A percentile compares a stretch with the other conserved stretches of the same genome.
These are phyloP conservation scores for Colletotrichum sojae DNA, from an alignment of 2,329 filamentous ascomycete genomes.

Conservation along the genomic window DNA sequence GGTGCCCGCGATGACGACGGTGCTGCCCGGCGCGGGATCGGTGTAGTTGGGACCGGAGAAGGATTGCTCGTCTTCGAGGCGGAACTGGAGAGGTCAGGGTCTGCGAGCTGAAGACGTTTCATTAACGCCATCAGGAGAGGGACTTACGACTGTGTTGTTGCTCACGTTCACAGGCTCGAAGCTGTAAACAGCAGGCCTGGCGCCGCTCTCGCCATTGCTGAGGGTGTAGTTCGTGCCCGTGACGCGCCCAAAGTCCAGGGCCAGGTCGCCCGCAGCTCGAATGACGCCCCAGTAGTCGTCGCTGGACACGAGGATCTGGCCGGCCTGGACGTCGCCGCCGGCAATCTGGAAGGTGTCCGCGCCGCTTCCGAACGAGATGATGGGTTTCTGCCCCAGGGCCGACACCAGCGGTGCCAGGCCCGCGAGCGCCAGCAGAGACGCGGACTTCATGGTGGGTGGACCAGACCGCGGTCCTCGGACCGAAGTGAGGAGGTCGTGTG, in stretches of 20 bases:
- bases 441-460: constrained; percentile 33
- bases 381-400: constrained; percentile 65
- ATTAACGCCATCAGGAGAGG: background rate
- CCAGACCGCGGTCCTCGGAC: background rate
- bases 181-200: constrained; percentile 55
- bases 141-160: constrained; percentile 63
- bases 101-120: too few relatives aligned
- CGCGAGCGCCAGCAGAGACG: constrained; percentile 41
- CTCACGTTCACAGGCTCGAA: constrained; percentile 60
- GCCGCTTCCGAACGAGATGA: constrained; percentile 56
- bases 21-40: constrained; percentile 58
- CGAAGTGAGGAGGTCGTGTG: background rate
- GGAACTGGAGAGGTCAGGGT: constrained; percentile 52
- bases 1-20: constrained; percentile 77
- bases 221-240: constrained; percentile 75
- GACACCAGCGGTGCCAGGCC: constrained; percentile 44
- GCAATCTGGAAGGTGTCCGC: constrained; percentile 50
- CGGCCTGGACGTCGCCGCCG: constrained; percentile 52
- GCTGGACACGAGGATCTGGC: constrained; percentile 68
- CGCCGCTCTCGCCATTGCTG: constrained; percentile 60
- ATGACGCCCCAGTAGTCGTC: constrained; percentile 79
- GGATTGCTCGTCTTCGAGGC: constrained; percentile 55
- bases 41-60: constrained; percentile 62
- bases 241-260: constrained; percentile 78
- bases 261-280: constrained; percentile 76